These are phyloP conservation scores for Cercospora beticola DNA, from an alignment of 2,329 filamentous ascomycete genomes.

Conservation along the genomic window DNA sequence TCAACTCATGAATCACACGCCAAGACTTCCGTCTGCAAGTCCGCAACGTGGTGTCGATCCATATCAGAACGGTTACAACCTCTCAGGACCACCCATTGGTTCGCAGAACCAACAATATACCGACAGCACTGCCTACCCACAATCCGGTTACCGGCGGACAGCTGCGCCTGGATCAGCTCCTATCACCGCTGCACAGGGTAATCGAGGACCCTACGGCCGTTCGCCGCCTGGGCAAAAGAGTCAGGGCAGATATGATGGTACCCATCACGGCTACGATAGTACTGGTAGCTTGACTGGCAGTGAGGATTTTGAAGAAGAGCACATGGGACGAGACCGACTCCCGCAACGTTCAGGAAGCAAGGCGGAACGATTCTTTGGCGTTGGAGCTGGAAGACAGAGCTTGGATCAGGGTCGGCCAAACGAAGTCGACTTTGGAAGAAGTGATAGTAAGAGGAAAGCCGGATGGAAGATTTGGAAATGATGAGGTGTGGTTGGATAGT, in stretches of 20 bases:
- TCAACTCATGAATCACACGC: conserved; percentile 7
- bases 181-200: conserved; percentile 3
- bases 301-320: conserved; percentile 30
- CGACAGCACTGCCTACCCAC: conserved; percentile 16
- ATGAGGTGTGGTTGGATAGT: neutral
- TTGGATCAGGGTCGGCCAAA: conserved; percentile 21
- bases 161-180: conserved; percentile 14
- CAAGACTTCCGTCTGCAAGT: neutral
- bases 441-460: conserved; percentile 38
- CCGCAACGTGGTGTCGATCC: conserved; percentile 8
- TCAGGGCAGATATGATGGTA: neutral
- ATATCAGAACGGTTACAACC: conserved; percentile 29
- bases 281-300: conserved; percentile 31
- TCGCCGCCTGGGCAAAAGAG: conserved; percentile 9
- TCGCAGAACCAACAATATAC: conserved; percentile 10
- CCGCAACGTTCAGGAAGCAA: conserved; percentile 33
- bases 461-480: conserved; percentile 33
- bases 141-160: conserved; percentile 22
- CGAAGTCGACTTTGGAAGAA: conserved; percentile 16
- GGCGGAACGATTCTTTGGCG: conserved; percentile 36
- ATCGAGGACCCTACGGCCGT: conserved; percentile 12
- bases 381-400: conserved; percentile 21
- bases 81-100: conserved; percentile 30
- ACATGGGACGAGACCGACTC: conserved; percentile 5
- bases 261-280: conserved; percentile 20